Evolutionary conservation across 2,329 filamentous ascomycete species (phyloP), one percentile per base, ranked within the genome.

Genomic region (Hypoxylon sp.): DNA sequence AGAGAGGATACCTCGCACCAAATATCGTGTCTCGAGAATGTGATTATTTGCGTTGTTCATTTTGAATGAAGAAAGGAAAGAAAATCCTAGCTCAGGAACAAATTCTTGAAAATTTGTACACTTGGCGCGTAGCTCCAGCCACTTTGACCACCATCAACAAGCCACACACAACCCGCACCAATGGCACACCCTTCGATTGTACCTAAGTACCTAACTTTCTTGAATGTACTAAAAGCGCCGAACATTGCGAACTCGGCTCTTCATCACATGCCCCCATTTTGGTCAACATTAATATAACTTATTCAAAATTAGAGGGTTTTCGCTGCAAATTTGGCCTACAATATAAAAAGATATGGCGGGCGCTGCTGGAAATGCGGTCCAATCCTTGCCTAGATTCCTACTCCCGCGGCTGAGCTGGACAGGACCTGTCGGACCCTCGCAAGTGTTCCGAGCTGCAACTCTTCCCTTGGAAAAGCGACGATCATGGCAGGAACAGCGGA

Each of bases 401-500:
- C 83, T 88, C 14, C 87, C 87, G 3, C 82, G 83, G 22, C 79
- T 88, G 19, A 89, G 87, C 80, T 88, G 86, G 86, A 79, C 74
- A 51, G 77, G 76, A 24, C 75, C 80, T 39, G 70, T 72, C 1
- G 73, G 77, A 26, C 62, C 77, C 24, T 74, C 78, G 3, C 70
- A 74, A 42, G 63, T 74, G 29, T 58, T 79, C 63, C 70, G 75
- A 77, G 72, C 78, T 69, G 64, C 72, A 59, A 54, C 73, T 73
- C 60, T 73, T 70, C 48, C 77, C 72, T 57, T 73, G 65, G 64
- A 70, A 37, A 65, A 51, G 46, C 68, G 65, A 50, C 68, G 60
- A 50, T 39, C 69, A 63, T 71, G 66, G 69, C 67, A 72, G 55
- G 53, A 64, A 19, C 55, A 24, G 26, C 59, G 68, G 58, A 70